Conservation (phyloP, 2,329 filamentous ascomycete species). For the Periconia digitata region DNA sequence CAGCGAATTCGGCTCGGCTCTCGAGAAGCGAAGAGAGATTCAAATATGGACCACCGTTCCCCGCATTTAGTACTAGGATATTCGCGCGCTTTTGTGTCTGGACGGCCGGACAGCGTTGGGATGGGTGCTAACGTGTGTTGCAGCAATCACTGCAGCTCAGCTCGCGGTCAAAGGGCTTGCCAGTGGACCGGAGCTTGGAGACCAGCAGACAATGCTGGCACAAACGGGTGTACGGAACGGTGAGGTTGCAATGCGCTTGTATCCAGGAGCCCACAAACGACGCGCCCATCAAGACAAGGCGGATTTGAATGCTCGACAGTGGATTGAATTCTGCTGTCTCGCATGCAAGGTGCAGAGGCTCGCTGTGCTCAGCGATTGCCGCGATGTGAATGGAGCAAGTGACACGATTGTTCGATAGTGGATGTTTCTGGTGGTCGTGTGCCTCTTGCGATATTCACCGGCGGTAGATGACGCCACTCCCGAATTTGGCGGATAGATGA, state of each 20-base stretch:
- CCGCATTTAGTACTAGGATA: conserved; percentile 40
- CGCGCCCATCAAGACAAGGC: too few species aligned
- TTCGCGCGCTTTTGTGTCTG: conserved; percentile 32
- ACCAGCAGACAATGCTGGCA: not conserved
- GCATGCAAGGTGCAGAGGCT: not conserved
- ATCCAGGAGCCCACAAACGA: too few species aligned
- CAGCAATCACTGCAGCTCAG: conserved; percentile 29
- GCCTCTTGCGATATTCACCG: conserved; percentile 13
- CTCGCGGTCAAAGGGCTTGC: conserved; percentile 28
- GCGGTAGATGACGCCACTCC: conserved; percentile 12
- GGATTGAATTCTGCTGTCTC: too few species aligned
- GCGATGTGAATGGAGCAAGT: not conserved
- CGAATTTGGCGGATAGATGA: not conserved
- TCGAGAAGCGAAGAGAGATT: conserved; percentile 34
- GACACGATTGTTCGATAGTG: conserved; percentile 1
- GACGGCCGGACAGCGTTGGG: conserved; percentile 23
- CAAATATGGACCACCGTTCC: conserved; percentile 30
- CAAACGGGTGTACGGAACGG: conserved; percentile 1
- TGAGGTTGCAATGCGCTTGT: not conserved
- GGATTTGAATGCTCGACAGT: too few species aligned
- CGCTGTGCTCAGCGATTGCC: not conserved
- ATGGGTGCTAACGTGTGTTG: conserved; percentile 26
- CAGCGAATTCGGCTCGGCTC: conserved; percentile 33
- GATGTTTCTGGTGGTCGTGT: conserved; percentile 25
- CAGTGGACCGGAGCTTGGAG: conserved; percentile 24